These are phyloP conservation scores for Lactarius trivialis DNA, from an alignment of 768 basidiomycete genomes.

Conservation along the genomic window DNA sequence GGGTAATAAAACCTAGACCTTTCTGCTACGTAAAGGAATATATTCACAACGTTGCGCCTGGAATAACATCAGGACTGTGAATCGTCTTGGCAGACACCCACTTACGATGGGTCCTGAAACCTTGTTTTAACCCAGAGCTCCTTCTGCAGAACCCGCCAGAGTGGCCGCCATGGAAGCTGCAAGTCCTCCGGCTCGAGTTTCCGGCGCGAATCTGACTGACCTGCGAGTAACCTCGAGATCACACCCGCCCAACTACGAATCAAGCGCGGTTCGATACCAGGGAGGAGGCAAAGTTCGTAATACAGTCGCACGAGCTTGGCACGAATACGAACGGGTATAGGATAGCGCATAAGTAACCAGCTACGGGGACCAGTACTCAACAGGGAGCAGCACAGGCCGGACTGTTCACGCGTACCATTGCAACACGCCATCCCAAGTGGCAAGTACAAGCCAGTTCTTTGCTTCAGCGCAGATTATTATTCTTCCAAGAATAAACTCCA, in stretches of 20 bases:
- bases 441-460: conserved; percentile 67
- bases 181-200: conserved; percentile 65
- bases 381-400: not conserved
- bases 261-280: conserved; percentile 67
- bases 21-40: conserved; percentile 68
- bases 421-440: conserved; percentile 73
- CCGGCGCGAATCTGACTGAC: conserved; percentile 55
- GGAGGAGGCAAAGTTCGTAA: conserved; percentile 71
- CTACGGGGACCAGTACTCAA: conserved; percentile 32
- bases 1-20: conserved; percentile 66
- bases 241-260: conserved; percentile 74
- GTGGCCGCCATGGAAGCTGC: conserved; percentile 62
- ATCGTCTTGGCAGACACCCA: conserved; percentile 8
- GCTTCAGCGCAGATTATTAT: conserved; percentile 65
- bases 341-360: conserved; percentile 80
- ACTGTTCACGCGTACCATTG: conserved; percentile 49
- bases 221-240: conserved; percentile 62
- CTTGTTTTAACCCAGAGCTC: conserved; percentile 70
- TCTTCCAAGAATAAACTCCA: conserved; percentile 63
- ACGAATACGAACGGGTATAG: conserved; percentile 60
- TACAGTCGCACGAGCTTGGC: conserved; percentile 69
- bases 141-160: conserved; percentile 70
- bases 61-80: conserved; percentile 3
- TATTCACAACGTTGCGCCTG: conserved; percentile 58
- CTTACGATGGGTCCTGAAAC: conserved; percentile 53